These are phyloP conservation scores for Fusarium mundagurra DNA, from an alignment of 2,329 filamentous ascomycete species.

Conservation along the genomic window DNA sequence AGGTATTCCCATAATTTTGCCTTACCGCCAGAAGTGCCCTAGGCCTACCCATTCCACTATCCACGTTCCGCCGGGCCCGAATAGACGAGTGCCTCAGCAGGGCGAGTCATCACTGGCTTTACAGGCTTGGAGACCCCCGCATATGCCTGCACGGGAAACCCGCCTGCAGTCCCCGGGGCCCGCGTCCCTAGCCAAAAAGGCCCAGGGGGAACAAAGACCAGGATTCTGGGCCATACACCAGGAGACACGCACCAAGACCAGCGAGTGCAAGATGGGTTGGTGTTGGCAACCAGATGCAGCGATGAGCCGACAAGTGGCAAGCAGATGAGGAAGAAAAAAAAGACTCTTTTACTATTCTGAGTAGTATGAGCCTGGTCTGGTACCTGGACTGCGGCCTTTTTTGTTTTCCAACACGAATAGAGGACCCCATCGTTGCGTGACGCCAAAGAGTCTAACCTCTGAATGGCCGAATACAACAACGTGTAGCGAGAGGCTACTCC, in stretches of 20 bases:
- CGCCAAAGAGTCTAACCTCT: neutral
- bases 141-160: slow-evolving; percentile 41
- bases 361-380: neutral
- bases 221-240: slow-evolving; percentile 44
- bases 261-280: slow-evolving; percentile 22
- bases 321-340: slow-evolving; percentile 11
- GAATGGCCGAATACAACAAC: slow-evolving; percentile 9
- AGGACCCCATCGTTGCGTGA: slow-evolving; percentile 29
- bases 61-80: slow-evolving; percentile 29
- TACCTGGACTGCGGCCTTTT: neutral
- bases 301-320: slow-evolving; percentile 46
- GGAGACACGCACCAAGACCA: slow-evolving; percentile 42
- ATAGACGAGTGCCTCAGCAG: slow-evolving; percentile 29
- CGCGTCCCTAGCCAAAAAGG: slow-evolving; percentile 33
- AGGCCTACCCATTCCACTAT: slow-evolving; percentile 30
- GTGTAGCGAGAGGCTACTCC: neutral
- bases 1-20: slow-evolving; percentile 33
- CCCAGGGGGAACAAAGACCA: slow-evolving; percentile 23
- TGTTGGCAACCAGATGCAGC: slow-evolving; percentile 42
- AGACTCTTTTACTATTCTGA: neutral
- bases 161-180: slow-evolving; percentile 40
- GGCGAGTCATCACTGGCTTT: slow-evolving; percentile 36
- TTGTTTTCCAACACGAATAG: slow-evolving; percentile 4
- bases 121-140: slow-evolving; percentile 36
- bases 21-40: slow-evolving; percentile 28